Evolutionary conservation across 345 rosid genomes (phyloP), one percentile per base, ranked within the genome.

Genomic region (Dimocarpus longan): DNA sequence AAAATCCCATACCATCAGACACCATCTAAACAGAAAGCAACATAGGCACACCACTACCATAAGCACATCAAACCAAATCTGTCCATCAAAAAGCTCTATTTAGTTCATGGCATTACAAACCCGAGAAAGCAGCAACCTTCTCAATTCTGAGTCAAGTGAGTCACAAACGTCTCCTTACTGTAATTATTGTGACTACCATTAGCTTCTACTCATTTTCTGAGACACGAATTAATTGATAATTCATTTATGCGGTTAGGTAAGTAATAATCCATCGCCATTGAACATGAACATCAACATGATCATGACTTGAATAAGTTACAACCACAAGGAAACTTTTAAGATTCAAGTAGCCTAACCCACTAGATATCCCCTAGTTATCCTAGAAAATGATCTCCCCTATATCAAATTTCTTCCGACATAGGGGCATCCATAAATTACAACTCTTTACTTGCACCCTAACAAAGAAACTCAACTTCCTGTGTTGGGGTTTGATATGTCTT

Each of bases 401-500:
- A 28, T 40, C 44, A 50, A n/a, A 68, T 28, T 54, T 16, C 24
- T 5, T 37, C 39, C 16, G 6, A 1, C 10, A 8, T 5, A 52
- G 43, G 52, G 12, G 0, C 52, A 46, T 67, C 60, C 75, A 50
- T 50, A 40, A 75, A 68, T 66, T 69, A 39, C n/a, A 15, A 3
- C 57, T 48, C 48, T 50, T 24, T 15, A 72, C 65, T 74, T 28
- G 28, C 18, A 21, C n/a, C 70, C 50, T 8, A 10, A 37, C 39
- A 54, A 15, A 64, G 69, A 70, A 56, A 59, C 70, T 80, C 79
- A 65, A 74, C 71, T 82, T 32, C 66, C 74, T 1, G 74, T 39
- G n/a, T 76, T 74, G 24, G 82, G 81, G 74, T 72, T 80, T 18
- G 95, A 84, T 78, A 94, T 85, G 85, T 96, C 99, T 82, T 93